phyloP scores from a whole-genome alignment of 495 filamentous ascomycete genomes.

The Aspergillus homomorphus region DNA sequence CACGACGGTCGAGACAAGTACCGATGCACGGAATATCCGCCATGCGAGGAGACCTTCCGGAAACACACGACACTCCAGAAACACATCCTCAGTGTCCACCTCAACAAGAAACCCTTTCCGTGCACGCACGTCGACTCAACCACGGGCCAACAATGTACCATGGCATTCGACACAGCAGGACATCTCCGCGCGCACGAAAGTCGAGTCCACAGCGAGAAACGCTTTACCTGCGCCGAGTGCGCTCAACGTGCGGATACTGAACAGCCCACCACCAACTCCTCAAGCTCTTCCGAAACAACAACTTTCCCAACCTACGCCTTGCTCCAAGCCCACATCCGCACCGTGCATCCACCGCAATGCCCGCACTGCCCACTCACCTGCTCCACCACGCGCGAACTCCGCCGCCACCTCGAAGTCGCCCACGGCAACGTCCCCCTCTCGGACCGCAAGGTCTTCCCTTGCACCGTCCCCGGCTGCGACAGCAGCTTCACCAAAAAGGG shows the following conservation, averaged over 20 bases:
- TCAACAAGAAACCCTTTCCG: slow-evolving; percentile 62
- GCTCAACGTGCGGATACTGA: slow-evolving; percentile 29
- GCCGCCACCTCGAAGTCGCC: slow-evolving; percentile 65
- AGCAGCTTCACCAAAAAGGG: slow-evolving; percentile 72
- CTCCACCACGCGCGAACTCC: slow-evolving; percentile 56
- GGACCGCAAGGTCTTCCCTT: slow-evolving; percentile 60
- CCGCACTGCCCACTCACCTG: slow-evolving; percentile 65
- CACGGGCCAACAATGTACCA: slow-evolving; percentile 57
- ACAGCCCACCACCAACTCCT: slow-evolving; percentile 10
- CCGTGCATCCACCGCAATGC: slow-evolving; percentile 72
- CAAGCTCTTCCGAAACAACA: slow-evolving; percentile 18
- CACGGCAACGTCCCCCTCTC: slow-evolving; percentile 61
- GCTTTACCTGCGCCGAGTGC: slow-evolving; percentile 74
- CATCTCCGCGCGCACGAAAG: slow-evolving; percentile 69
- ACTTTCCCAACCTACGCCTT: slow-evolving; percentile 69
- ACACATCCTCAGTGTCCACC: slow-evolving; percentile 72
- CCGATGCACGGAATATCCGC: slow-evolving; percentile 68
- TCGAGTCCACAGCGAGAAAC: slow-evolving; percentile 61
- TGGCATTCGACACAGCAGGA: slow-evolving; percentile 66
- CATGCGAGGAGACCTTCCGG: slow-evolving; percentile 76
- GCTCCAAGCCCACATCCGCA: slow-evolving; percentile 67
- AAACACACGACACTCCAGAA: slow-evolving; percentile 84
- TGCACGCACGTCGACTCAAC: slow-evolving; percentile 58
- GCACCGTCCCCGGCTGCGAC: slow-evolving; percentile 61
- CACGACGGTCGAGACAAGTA: slow-evolving; percentile 68